Percentiles rank a stretch among this genome's conserved stretches.
Conservation (phyloP, 768 basidiomycete genomes). For the Tricholoma hemisulphureum region DNA sequence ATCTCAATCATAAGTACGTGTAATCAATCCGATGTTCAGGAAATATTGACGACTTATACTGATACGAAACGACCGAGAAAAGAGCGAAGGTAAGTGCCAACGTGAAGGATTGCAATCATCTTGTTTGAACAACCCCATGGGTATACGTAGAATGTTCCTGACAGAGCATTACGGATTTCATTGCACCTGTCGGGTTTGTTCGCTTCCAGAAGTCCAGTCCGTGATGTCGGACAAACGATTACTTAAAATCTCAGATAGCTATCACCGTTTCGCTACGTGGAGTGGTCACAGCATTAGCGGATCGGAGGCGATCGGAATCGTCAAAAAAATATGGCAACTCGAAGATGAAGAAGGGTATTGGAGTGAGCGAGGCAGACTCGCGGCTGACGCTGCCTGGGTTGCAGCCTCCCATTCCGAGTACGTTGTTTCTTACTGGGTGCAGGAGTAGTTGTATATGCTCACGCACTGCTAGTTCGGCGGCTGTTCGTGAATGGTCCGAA, state of each 20-base stretch:
- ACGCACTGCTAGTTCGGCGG: constrained; percentile 36
- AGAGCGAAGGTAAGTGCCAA: constrained; percentile 46
- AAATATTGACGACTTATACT: constrained; percentile 61
- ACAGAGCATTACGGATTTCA: constrained; percentile 53
- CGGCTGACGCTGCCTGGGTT: constrained; percentile 58
- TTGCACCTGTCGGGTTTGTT: constrained; percentile 59
- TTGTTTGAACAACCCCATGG: background rate
- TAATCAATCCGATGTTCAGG: constrained; percentile 33
- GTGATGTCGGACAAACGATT: constrained; percentile 52
- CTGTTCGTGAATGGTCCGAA: constrained; percentile 50
- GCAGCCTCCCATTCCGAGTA: constrained; percentile 65
- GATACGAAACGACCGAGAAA: constrained; percentile 53
- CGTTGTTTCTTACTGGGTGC: constrained; percentile 22
- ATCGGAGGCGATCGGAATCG: constrained; percentile 45
- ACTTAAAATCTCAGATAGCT: constrained; percentile 42
- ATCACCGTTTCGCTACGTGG: constrained; percentile 51
- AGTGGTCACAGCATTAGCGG: constrained; percentile 43
- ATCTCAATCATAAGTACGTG: constrained; percentile 1
- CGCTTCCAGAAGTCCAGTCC: constrained; percentile 48
- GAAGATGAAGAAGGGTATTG: constrained; percentile 64
- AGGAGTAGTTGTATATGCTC: constrained; percentile 1
- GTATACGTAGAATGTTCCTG: constrained; percentile 47
- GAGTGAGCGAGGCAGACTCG: constrained; percentile 63
- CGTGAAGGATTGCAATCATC: background rate
- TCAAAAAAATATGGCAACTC: constrained; percentile 52